Evolutionary conservation across 495 filamentous ascomycete genomes (phyloP).

Genomic region (Penicillium soppii): DNA sequence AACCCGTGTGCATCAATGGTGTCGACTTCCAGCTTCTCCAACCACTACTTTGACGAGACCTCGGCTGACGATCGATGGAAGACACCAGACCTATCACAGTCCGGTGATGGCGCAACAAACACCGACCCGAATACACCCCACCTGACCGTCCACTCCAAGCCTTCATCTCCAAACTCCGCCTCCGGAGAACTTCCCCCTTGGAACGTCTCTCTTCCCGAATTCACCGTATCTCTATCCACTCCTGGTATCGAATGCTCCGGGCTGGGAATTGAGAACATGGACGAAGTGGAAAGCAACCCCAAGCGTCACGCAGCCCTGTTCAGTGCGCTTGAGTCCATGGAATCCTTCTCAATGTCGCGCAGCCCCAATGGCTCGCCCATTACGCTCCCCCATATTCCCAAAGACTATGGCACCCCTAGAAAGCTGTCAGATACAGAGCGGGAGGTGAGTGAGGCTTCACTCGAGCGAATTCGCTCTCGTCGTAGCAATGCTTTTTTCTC

Average conservation of each 20-base stretch:
- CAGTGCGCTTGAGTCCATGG: constrained; percentile 31
- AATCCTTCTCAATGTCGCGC: constrained; percentile 27
- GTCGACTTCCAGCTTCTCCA: constrained; percentile 35
- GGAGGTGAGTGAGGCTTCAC: constrained; percentile 2
- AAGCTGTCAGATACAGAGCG: background rate
- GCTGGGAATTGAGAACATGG: constrained; percentile 38
- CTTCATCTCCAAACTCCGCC: constrained; percentile 36
- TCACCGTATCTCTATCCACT: constrained; percentile 33
- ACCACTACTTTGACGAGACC: constrained; percentile 20
- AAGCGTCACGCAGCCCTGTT: constrained; percentile 48
- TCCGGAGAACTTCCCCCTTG: constrained; percentile 30
- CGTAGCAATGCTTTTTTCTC: constrained; percentile 24
- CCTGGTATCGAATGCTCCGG: constrained; percentile 34
- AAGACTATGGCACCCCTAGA: constrained; percentile 6
- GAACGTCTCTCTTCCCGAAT: constrained; percentile 27
- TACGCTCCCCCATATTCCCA: constrained; percentile 20
- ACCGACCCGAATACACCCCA: constrained; percentile 43
- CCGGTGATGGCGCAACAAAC: constrained; percentile 21
- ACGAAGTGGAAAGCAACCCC: constrained; percentile 42
- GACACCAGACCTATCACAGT: constrained; percentile 27
- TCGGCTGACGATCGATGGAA: constrained; percentile 22
- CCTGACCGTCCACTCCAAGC: constrained; percentile 34
- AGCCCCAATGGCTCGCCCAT: constrained; percentile 28
- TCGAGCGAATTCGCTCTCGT: constrained; percentile 13
- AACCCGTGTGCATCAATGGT: constrained; percentile 41